Evolutionary conservation across 345 rosid genomes (phyloP), one percentile per base, ranked within the genome.

Genomic region (Aurinia saxatilis): DNA sequence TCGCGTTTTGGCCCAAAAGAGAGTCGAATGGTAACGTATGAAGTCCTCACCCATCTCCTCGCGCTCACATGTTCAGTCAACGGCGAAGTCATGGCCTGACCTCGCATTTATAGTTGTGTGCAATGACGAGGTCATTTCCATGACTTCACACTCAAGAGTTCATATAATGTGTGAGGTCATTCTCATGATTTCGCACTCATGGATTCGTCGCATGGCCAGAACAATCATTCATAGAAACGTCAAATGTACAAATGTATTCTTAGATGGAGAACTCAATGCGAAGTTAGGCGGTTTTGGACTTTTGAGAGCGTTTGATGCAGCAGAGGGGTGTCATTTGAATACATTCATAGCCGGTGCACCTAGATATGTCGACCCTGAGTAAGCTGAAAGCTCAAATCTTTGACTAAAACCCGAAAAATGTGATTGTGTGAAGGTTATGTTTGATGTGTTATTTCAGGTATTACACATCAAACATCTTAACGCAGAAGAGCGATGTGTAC

Each of bases 341-440:
- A 73, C 86, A 61, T 31, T 35, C 0, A 73, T 80, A 3, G 68
- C 72, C 0, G 88, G 92, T 14, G 83, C 92, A 0, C 67, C 77
- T 7, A 88, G 88, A 8, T 79, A 85, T 41, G 68, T 79, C 0
- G 86, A 81, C 57, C 88, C 88, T 6, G 84, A 83, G 92, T 85
- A 78, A 78, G 63, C n/a, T 42, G 14, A 5, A 40, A 38, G 36
- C 68, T 50, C 46, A 6, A 31, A 33, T 13, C 37, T n/a, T 23
- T 45, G 1, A 13, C 36, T 59, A 16, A 12, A n/a, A 15, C 8
- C 5, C 1, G 9, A 9, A 18, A 17, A 19, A 23, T 23, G 5
- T n/a, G n/a, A n/a, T n/a, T n/a, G n/a, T n/a, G n/a, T n/a, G n/a
- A n/a, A n/a, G n/a, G n/a, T n/a, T n/a, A n/a, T n/a, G n/a, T n/a